A percentile compares a stretch with the other conserved stretches of the same genome.
Conservation (phyloP, 2,329 filamentous ascomycete species). For the Aspergillus terreus region DNA sequence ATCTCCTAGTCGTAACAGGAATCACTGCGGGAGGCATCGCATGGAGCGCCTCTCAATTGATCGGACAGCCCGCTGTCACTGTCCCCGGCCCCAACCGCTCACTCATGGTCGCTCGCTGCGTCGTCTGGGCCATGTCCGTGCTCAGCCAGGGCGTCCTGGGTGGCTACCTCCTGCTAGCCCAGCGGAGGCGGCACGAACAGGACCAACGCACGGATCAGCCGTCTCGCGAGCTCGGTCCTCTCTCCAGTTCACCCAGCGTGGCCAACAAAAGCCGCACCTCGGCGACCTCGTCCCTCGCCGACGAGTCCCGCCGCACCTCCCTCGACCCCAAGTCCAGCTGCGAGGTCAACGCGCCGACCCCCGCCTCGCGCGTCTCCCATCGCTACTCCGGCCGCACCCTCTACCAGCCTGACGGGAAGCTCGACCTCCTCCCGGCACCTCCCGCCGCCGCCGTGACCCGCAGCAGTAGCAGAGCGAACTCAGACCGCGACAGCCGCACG, state of each 20-base stretch:
- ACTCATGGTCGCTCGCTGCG: conserved; percentile 34
- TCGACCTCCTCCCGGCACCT: conserved; percentile 18
- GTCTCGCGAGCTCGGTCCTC: conserved; percentile 21
- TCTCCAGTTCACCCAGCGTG: conserved; percentile 11
- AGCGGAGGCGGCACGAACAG: conserved; percentile 3
- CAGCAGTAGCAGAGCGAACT: conserved; percentile 1
- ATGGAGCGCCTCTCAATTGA: conserved; percentile 15
- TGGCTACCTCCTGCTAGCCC: conserved; percentile 23
- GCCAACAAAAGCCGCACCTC: conserved; percentile 5
- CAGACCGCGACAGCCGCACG: conserved; percentile 10
- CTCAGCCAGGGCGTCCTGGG: conserved; percentile 29
- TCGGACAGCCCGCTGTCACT: conserved; percentile 3
- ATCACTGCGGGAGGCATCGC: conserved; percentile 27
- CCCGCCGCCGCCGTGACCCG: conserved; percentile 7
- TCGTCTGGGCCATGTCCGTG: conserved; percentile 32
- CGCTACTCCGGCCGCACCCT: conserved; percentile 31
- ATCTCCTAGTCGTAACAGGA: conserved; percentile 23
- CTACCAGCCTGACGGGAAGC: conserved; percentile 20
- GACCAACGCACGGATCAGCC: conserved; percentile 21
- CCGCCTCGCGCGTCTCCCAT: conserved; percentile 24
- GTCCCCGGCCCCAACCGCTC: conserved; percentile 5
- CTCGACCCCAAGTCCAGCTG: conserved; percentile 11
- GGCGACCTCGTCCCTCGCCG: conserved; percentile 8
- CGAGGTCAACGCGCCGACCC: conserved; percentile 16
- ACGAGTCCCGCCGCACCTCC: conserved; percentile 11